Evolutionary conservation across 2,329 filamentous ascomycete species (phyloP).

Genomic region (Phialocephala sp.): DNA sequence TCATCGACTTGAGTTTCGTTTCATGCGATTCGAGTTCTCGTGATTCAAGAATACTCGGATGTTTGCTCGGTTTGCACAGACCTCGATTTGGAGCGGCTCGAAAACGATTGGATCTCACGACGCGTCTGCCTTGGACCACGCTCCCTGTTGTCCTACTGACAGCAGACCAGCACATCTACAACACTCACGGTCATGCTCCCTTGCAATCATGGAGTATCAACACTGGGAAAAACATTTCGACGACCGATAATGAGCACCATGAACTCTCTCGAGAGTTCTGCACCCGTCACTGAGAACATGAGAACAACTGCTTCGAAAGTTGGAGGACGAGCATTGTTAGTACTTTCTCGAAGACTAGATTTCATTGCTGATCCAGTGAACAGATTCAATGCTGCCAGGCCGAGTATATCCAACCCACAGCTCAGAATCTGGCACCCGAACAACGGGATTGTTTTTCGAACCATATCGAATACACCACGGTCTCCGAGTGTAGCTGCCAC

Average conservation of each 20-base stretch:
- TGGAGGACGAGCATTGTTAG: slow-evolving; percentile 33
- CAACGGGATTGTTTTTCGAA: slow-evolving; percentile 48
- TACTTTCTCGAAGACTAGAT: slow-evolving; percentile 9
- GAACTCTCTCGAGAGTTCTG: slow-evolving; percentile 29
- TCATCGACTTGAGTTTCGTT: not conserved
- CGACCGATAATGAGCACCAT: slow-evolving; percentile 34
- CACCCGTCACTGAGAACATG: slow-evolving; percentile 31
- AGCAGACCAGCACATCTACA: slow-evolving; percentile 7
- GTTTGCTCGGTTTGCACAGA: slow-evolving; percentile 32
- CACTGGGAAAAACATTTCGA: slow-evolving; percentile 37
- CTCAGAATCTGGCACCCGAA: slow-evolving; percentile 46
- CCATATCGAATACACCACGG: slow-evolving; percentile 25
- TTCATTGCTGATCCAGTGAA: slow-evolving; percentile 17
- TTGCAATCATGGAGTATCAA: slow-evolving; percentile 44
- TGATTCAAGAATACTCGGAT: slow-evolving; percentile 26
- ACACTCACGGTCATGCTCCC: slow-evolving; percentile 42
- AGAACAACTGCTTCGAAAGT: slow-evolving; percentile 28
- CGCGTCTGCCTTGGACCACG: slow-evolving; percentile 34
- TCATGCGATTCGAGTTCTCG: slow-evolving; percentile 18
- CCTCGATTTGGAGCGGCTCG: slow-evolving; percentile 9
- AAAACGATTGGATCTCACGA: slow-evolving; percentile 29
- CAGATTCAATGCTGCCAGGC: slow-evolving; percentile 22
- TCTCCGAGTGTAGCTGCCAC: slow-evolving; percentile 31
- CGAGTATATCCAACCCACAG: slow-evolving; percentile 13
- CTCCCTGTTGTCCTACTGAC: not conserved